These are phyloP conservation scores for Geranium incanum DNA, from an alignment of 441 rosid genomes.

Conservation along the genomic window DNA sequence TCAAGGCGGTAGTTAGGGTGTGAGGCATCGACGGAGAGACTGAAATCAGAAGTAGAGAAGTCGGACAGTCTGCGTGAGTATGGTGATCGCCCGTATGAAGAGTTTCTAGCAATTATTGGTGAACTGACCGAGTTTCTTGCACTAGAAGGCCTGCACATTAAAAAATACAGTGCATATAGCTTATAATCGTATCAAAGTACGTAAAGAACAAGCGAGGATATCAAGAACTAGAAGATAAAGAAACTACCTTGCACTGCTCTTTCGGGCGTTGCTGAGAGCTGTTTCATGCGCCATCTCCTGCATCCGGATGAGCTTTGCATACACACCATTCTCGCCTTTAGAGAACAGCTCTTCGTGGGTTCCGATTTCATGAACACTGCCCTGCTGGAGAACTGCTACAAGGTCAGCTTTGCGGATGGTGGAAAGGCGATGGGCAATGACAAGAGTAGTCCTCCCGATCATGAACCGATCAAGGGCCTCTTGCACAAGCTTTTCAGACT, in stretches of 20 bases:
- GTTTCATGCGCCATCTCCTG: constrained; percentile 98
- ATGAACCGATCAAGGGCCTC: constrained; percentile 98
- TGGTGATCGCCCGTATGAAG: constrained; percentile 96
- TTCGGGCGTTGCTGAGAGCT: constrained; percentile 53
- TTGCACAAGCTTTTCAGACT: constrained; percentile 95
- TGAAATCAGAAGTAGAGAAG: constrained; percentile 94
- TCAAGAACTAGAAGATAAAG: no score
- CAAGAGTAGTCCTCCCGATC: constrained; percentile 97
- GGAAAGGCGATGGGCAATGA: constrained; percentile 95
- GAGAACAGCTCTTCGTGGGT: constrained; percentile 84
- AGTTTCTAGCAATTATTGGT: constrained; percentile 89
- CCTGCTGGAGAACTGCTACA: constrained; percentile 96
- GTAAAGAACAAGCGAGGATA: no score
- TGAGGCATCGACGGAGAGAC: constrained; percentile 72
- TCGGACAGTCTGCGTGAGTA: constrained; percentile 92
- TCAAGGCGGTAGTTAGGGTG: constrained; percentile 73
- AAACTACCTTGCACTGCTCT: constrained; percentile 52
- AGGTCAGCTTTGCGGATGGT: constrained; percentile 97
- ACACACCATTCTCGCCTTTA: constrained; percentile 85
- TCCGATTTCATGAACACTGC: constrained; percentile 88
- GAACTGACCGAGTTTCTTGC: constrained; percentile 99
- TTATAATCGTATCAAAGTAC: no score
- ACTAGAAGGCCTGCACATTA: constrained; percentile 78
- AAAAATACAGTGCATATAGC: constrained; percentile 4
- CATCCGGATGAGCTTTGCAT: constrained; percentile 90